Evolutionary conservation across 306 rosid species (phyloP).

Genomic region (Quercus agrifolia): DNA sequence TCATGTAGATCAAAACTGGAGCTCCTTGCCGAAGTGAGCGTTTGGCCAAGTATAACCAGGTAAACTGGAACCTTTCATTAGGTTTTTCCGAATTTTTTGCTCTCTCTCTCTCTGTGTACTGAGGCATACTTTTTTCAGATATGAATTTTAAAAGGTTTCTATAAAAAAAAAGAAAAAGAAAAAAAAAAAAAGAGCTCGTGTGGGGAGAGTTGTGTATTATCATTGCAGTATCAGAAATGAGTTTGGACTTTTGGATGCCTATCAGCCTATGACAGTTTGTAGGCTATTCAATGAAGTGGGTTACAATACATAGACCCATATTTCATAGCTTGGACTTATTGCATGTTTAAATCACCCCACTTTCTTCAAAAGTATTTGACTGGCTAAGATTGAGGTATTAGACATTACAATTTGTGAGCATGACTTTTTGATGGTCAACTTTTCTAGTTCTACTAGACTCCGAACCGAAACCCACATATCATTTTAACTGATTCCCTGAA

Average conservation of each 20-base stretch:
- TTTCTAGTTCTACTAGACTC: background rate
- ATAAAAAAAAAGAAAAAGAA: background rate
- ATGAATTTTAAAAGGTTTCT: background rate
- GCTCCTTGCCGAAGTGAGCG: constrained; percentile 99
- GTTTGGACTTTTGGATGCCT: background rate
- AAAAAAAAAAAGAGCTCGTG: background rate
- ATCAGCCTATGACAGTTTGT: background rate
- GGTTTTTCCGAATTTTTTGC: background rate
- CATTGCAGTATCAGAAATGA: background rate
- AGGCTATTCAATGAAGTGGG: background rate
- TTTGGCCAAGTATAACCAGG: constrained; percentile 99
- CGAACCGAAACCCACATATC: background rate
- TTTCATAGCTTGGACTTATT: background rate
- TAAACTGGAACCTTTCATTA: constrained; percentile 18
- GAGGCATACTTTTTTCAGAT: background rate
- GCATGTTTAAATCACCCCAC: background rate
- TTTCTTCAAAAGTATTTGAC: background rate
- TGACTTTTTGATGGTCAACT: background rate
- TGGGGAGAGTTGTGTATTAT: background rate
- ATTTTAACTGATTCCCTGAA: background rate
- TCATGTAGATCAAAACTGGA: constrained; percentile 82
- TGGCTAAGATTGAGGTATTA: background rate
- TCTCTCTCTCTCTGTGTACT: background rate
- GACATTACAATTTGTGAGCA: background rate
- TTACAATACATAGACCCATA: background rate